Evolutionary conservation across 768 basidiomycete species (phyloP).

Genomic region (Ramaria rubella): DNA sequence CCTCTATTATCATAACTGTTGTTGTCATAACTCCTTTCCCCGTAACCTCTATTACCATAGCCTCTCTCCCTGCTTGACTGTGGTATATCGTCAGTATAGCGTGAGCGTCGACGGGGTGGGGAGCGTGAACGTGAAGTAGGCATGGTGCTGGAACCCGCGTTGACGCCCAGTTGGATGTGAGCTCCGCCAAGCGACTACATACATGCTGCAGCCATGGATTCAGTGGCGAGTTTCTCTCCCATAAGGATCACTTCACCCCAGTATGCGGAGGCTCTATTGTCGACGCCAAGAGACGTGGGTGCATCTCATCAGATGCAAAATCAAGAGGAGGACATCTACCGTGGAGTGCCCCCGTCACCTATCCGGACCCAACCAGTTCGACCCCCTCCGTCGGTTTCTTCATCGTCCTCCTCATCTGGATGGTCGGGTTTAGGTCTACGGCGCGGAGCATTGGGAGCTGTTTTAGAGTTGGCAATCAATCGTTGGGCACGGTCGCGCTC

Average conservation of each 20-base stretch:
- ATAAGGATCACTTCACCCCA: not conserved
- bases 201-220: not conserved
- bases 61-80: not conserved
- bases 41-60: slow-evolving; percentile 7
- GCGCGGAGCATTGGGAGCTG: slow-evolving; percentile 49
- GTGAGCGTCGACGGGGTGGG: slow-evolving; percentile 10
- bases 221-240: not conserved
- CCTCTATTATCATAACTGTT: slow-evolving; percentile 8
- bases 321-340: slow-evolving; percentile 46
- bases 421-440: slow-evolving; percentile 36
- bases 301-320: not conserved
- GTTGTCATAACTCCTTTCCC: slow-evolving; percentile 10
- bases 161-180: not conserved
- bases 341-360: slow-evolving; percentile 39
- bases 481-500: slow-evolving; percentile 58
- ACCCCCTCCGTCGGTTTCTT: slow-evolving; percentile 23
- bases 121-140: slow-evolving; percentile 14
- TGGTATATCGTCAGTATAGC: not conserved
- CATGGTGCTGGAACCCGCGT: not conserved
- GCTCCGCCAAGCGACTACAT: not conserved
- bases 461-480: slow-evolving; percentile 64
- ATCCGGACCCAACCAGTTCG: slow-evolving; percentile 12
- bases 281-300: not conserved
- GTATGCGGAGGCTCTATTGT: not conserved
- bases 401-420: slow-evolving; percentile 31